Base-by-base conservation (phyloP, 768 basidiomycete species). In the Xerocomellus intermedius region DNA sequence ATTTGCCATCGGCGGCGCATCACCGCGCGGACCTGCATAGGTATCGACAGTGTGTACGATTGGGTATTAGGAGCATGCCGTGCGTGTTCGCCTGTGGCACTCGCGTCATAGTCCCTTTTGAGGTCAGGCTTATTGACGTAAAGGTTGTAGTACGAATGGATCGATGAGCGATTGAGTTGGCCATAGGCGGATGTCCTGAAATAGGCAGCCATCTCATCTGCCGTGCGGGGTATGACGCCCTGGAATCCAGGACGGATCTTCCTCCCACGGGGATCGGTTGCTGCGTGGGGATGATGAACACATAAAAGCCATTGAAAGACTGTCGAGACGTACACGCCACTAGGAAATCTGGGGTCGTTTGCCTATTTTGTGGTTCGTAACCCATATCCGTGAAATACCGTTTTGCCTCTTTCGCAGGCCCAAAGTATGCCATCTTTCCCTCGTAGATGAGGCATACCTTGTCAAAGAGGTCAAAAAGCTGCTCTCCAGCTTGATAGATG, bases 401-500 rank as follows among this genome's bases (percentile, higher is more conserved):
- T 26, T 43, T 55, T 12, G 35, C 57, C 28, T 42, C 56, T 19
- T 42, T 38, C 12, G 45, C 41, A n/a, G 44, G 39, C 10, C 56
- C 57, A 45, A 52, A 52, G n/a, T 58, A 52, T 4, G 28, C 45
- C 56, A 58, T 51, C 36, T 28, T 58, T 33, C 56, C 56, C 1
- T 58, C 56, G 8, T 52, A 30, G 5, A 58, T 38, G 39, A 58
- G 28, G 22, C 54, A 55, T 13, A 59, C 50, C 17, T 59, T 86
- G 77, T 89, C 85, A 61, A 89, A 94, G 39, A 79, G 74, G 22
- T 79, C 53, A 56, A 84, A 86, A 0, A 87, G 66, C 3, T 76
- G 76, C 66, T 92, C 89, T 48, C 86, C 85, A 8, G 89, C 91
- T 70, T 94, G 91, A 70, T 94, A 93, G 36, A 94, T 82, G 1